These are phyloP conservation scores for Aspergillus coremiiformis DNA, from an alignment of 495 filamentous ascomycete species.

Conservation along the genomic window DNA sequence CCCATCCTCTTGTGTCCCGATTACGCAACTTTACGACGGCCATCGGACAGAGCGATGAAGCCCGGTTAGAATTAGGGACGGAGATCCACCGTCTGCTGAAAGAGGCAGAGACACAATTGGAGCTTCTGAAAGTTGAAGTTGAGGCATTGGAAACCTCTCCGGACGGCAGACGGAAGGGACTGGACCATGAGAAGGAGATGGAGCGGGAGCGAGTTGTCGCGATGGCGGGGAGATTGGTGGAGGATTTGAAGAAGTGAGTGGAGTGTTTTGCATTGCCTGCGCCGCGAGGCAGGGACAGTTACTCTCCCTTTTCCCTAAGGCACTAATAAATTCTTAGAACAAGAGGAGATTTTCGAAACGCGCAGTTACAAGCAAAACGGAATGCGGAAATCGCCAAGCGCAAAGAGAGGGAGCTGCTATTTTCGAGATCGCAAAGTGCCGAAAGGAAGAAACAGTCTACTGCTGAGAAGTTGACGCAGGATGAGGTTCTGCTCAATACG, in stretches of 20 bases:
- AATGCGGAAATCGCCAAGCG: slow-evolving; percentile 64
- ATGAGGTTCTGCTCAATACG: slow-evolving; percentile 62
- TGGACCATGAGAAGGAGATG: slow-evolving; percentile 42
- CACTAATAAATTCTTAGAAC: slow-evolving; percentile 44
- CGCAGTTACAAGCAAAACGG: slow-evolving; percentile 74
- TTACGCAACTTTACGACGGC: slow-evolving; percentile 61
- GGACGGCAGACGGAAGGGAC: slow-evolving; percentile 33
- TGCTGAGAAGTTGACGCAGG: slow-evolving; percentile 52
- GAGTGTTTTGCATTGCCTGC: not conserved
- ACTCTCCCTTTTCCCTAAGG: not conserved
- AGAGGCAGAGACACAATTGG: slow-evolving; percentile 80
- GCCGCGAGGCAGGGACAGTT: not conserved
- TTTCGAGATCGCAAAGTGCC: slow-evolving; percentile 44
- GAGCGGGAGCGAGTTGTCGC: slow-evolving; percentile 55
- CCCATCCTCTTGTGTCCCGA: slow-evolving; percentile 66
- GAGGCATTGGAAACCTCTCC: slow-evolving; percentile 49
- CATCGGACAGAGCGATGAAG: slow-evolving; percentile 53
- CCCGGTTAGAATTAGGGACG: slow-evolving; percentile 65
- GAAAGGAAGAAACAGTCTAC: slow-evolving; percentile 30
- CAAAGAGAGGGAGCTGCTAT: slow-evolving; percentile 69
- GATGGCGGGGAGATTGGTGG: slow-evolving; percentile 52
- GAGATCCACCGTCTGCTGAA: slow-evolving; percentile 79
- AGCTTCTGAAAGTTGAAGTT: slow-evolving; percentile 71
- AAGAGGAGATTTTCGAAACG: slow-evolving; percentile 69
- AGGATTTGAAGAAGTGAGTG: slow-evolving; percentile 62